Percentiles rank a stretch among this genome's conserved stretches.
Conservation (phyloP, 495 filamentous ascomycete species). For the Aspergillus sparsus region DNA sequence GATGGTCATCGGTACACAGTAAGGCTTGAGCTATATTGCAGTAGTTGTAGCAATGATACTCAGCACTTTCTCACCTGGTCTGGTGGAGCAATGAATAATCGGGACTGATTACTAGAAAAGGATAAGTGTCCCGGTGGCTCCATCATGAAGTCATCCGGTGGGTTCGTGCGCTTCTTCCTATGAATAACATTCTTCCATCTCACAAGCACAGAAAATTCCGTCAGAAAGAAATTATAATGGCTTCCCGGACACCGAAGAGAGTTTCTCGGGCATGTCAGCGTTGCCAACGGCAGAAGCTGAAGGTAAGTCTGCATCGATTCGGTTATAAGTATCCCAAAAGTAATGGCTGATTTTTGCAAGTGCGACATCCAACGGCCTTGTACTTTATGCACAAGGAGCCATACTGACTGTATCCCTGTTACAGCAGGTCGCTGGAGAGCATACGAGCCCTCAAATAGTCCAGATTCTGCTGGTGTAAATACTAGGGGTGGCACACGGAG, state of each 20-base stretch:
- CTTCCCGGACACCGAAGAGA: background rate
- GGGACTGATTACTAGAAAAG: too few species aligned
- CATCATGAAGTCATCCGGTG: too few species aligned
- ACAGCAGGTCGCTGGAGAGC: slow-evolving; percentile 16
- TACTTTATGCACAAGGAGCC: slow-evolving; percentile 14
- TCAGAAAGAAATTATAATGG: too few species aligned
- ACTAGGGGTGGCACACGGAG: background rate
- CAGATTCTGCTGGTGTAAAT: background rate
- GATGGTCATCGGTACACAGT: too few species aligned
- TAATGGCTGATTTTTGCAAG: background rate
- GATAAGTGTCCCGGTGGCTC: too few species aligned
- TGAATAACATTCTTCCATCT: too few species aligned
- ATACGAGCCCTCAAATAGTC: slow-evolving; percentile 36
- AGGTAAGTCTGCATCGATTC: slow-evolving; percentile 7
- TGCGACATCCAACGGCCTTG: slow-evolving; percentile 24
- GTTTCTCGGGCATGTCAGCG: slow-evolving; percentile 17
- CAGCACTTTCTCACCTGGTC: too few species aligned
- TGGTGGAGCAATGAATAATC: too few species aligned
- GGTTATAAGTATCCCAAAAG: background rate
- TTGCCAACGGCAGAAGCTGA: slow-evolving; percentile 19
- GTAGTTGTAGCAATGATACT: too few species aligned
- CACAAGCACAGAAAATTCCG: too few species aligned
- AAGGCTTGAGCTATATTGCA: too few species aligned
- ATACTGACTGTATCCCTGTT: slow-evolving; percentile 6
- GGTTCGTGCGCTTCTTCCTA: too few species aligned